A percentile compares a stretch with the other conserved stretches of the same genome.
Conservation (phyloP, 208 protist species). For the Acanthamoeba castellanii region DNA sequence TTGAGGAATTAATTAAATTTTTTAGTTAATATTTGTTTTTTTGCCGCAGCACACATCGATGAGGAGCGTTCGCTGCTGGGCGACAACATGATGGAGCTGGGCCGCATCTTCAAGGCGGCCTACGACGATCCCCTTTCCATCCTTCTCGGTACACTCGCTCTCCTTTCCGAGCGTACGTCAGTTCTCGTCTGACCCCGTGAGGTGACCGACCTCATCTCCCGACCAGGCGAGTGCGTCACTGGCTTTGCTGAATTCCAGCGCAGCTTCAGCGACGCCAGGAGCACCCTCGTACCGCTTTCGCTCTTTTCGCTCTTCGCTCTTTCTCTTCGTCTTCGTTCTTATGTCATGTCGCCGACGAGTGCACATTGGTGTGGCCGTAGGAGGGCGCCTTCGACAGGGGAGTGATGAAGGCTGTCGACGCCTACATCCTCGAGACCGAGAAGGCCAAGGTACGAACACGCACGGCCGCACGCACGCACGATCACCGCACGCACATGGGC, state of each 20-base stretch:
- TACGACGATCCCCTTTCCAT: conserved; percentile 1
- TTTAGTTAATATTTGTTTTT: neutral
- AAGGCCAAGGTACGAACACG: neutral
- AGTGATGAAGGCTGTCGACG: neutral
- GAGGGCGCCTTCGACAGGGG: neutral
- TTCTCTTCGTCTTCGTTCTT: no score
- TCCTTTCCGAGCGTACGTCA: neutral
- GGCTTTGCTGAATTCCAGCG: neutral
- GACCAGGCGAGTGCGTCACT: neutral
- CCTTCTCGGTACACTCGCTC: neutral
- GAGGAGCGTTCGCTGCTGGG: conserved; percentile 17
- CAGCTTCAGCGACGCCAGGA: neutral
- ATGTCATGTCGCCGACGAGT: no score
- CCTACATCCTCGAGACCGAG: conserved; percentile 6
- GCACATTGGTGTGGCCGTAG: no score
- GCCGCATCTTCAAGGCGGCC: conserved; percentile 20
- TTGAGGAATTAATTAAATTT: neutral
- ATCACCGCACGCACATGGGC: neutral
- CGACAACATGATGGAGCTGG: conserved; percentile 25
- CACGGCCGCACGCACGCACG: neutral
- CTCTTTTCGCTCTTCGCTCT: neutral
- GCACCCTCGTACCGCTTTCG: neutral
- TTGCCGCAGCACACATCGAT: neutral
- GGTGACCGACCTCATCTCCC: neutral
- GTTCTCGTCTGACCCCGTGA: neutral